These are phyloP conservation scores for Aureoboletus auriporus DNA, from an alignment of 768 basidiomycete species.

Conservation along the genomic window DNA sequence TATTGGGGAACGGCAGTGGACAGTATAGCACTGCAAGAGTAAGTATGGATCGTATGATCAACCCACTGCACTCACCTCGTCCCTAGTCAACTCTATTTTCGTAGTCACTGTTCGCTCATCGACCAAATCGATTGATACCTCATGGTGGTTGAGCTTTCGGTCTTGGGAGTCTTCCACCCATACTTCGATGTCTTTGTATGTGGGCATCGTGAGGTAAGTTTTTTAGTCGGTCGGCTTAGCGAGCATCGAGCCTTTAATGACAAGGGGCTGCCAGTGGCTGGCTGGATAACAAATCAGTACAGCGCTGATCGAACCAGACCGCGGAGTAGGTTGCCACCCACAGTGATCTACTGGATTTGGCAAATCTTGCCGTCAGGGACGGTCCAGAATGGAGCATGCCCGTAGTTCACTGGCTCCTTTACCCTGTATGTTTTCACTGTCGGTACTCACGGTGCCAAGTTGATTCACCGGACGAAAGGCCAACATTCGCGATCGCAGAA, in stretches of 20 bases:
- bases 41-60: not conserved
- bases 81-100: slow-evolving; percentile 7
- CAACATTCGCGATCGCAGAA: too few relatives aligned
- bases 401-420: too few relatives aligned
- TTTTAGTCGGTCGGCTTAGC: not conserved
- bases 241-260: not conserved
- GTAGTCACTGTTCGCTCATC: slow-evolving; percentile 8
- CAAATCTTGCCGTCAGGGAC: too few relatives aligned
- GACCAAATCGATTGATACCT: slow-evolving; percentile 7
- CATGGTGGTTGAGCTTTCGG: slow-evolving; percentile 3
- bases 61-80: slow-evolving; percentile 6
- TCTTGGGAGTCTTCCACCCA: slow-evolving; percentile 16
- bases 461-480: too few relatives aligned
- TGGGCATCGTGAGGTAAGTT: slow-evolving; percentile 10
- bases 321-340: too few relatives aligned
- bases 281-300: slow-evolving; percentile 1
- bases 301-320: too few relatives aligned
- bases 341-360: too few relatives aligned
- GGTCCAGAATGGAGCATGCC: too few relatives aligned
- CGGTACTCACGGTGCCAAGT: too few relatives aligned
- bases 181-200: slow-evolving; percentile 11
- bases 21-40: slow-evolving; percentile 7
- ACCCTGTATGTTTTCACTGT: too few relatives aligned
- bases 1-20: slow-evolving; percentile 15
- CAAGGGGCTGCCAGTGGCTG: too few relatives aligned